Evolutionary conservation across 805 yeast genomes (phyloP), one percentile per base, ranked within the genome.

Genomic region (Sugiyamaella chiloensis): DNA sequence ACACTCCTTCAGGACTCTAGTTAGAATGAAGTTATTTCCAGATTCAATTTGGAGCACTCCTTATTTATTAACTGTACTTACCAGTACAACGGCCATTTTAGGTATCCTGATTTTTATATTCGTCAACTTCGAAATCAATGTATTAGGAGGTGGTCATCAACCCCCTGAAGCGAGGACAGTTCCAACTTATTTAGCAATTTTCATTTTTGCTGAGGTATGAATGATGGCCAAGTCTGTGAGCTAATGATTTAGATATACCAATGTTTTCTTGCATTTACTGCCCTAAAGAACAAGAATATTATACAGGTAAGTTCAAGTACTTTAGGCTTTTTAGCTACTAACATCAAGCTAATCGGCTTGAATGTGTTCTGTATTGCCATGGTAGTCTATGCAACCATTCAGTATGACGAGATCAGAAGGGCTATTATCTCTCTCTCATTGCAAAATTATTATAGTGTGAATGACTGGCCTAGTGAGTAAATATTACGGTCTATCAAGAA

Each of bases 361-460:
- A 66, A 72, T 47, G 29, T 64, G 16, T 74, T 74, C 52, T 69
- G 69, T 53, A 62, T 62, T 4, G 71, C 73, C 39, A 65, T 75
- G 74, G 57, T 72, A 50, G 62, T 72, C 4, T 74, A 75, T 54
- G 70, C 78, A 6, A 75, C 75, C 2, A 65, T 75, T 30, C 78
- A 74, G 54, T 74, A 66, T 54, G 60, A 61, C 30, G 78, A 75
- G 58, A 58, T 74, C 26, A 47, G 60, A 23, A 41, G 50, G 4
- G 60, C 66, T 2, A 58, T 70, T 4, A 35, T 20, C n/a, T 29
- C 30, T 7, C 54, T 60, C 9, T 46, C 57, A 2, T 48, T 35
- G 29, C 27, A 32, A 17, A 36, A 49, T 1, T 46, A 42, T 48
- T 53, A 50, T 37, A 51, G 44, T 35, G 9, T 50, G 7, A 24